Percentiles rank a stretch among this genome's conserved stretches.
phyloP scores from a whole-genome alignment of 2,329 filamentous ascomycete species.

The Chaetothyriales sp. region DNA sequence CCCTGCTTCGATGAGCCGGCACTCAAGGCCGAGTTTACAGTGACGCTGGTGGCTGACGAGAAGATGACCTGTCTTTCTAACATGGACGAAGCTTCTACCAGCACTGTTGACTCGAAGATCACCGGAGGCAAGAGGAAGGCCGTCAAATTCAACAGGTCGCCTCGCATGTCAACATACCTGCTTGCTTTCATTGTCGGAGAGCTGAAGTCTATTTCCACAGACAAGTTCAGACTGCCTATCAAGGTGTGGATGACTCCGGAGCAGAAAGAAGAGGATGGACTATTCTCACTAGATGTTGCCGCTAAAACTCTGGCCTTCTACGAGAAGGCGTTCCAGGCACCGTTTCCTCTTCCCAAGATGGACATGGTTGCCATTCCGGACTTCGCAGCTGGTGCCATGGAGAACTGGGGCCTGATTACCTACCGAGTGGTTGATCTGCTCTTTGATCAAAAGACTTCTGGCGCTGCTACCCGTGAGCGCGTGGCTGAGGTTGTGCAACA shows the following conservation, averaged over 20 bases:
- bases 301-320: slow-evolving; percentile 86
- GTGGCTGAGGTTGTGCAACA: slow-evolving; percentile 94
- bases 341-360: slow-evolving; percentile 85
- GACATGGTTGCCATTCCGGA: slow-evolving; percentile 94
- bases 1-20: slow-evolving; percentile 94
- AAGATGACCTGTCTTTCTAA: slow-evolving; percentile 85
- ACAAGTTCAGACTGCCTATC: slow-evolving; percentile 77
- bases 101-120: slow-evolving; percentile 50
- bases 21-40: slow-evolving; percentile 80
- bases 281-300: slow-evolving; percentile 78
- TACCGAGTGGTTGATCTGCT: slow-evolving; percentile 86
- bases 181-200: slow-evolving; percentile 88
- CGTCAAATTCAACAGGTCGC: slow-evolving; percentile 82
- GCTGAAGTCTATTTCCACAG: slow-evolving; percentile 85
- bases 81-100: slow-evolving; percentile 81
- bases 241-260: slow-evolving; percentile 88
- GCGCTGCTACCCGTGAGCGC: slow-evolving; percentile 77
- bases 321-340: slow-evolving; percentile 79
- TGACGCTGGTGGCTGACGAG: slow-evolving; percentile 83
- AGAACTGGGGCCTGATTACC: slow-evolving; percentile 94
- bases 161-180: slow-evolving; percentile 91
- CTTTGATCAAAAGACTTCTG: slow-evolving; percentile 79
- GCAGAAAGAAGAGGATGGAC: slow-evolving; percentile 76
- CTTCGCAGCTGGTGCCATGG: slow-evolving; percentile 91
- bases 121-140: slow-evolving; percentile 57